A percentile compares a stretch with the other conserved stretches of the same genome.
Conservation (phyloP, 768 basidiomycete species). For the Tephrocybe sp. region DNA sequence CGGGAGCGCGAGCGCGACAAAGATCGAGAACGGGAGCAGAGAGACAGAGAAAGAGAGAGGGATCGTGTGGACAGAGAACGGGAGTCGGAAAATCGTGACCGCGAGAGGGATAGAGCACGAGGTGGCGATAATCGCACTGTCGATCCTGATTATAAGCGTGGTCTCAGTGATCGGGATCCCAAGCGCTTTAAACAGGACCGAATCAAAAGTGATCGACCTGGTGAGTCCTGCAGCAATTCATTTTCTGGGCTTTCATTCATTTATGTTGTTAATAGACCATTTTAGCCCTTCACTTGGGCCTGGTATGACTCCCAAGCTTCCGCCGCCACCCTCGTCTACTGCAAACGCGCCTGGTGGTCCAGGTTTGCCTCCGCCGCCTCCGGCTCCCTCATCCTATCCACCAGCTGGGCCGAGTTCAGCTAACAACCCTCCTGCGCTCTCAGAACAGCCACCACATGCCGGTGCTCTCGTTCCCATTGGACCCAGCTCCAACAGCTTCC, state of each 20-base stretch:
- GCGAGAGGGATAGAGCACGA: conserved; percentile 17
- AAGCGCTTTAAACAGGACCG: conserved; percentile 55
- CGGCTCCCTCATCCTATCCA: conserved; percentile 12
- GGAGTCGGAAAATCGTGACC: conserved; percentile 24
- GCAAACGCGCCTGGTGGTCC: conserved; percentile 32
- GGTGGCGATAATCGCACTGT: conserved; percentile 12
- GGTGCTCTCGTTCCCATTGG: conserved; percentile 19
- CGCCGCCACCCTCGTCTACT: conserved; percentile 28
- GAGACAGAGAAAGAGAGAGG: conserved; percentile 38
- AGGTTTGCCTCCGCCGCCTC: conserved; percentile 19
- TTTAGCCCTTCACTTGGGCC: conserved; percentile 36
- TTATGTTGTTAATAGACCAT: conserved; percentile 24
- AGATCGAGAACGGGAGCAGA: conserved; percentile 21
- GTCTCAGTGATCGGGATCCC: conserved; percentile 51
- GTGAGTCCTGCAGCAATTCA: conserved; percentile 14
- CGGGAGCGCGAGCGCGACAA: conserved; percentile 23
- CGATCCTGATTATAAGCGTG: conserved; percentile 28
- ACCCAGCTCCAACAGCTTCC: conserved; percentile 31
- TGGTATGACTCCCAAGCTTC: conserved; percentile 35
- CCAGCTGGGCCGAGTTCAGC: conserved; percentile 11
- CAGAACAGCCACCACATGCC: conserved; percentile 12
- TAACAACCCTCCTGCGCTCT: conserved; percentile 9
- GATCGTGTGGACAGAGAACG: conserved; percentile 24
- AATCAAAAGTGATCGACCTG: conserved; percentile 35
- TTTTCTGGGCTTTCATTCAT: neutral